Base-by-base conservation (phyloP, 2,329 filamentous ascomycete genomes). In the Apiospora pterosperma region DNA sequence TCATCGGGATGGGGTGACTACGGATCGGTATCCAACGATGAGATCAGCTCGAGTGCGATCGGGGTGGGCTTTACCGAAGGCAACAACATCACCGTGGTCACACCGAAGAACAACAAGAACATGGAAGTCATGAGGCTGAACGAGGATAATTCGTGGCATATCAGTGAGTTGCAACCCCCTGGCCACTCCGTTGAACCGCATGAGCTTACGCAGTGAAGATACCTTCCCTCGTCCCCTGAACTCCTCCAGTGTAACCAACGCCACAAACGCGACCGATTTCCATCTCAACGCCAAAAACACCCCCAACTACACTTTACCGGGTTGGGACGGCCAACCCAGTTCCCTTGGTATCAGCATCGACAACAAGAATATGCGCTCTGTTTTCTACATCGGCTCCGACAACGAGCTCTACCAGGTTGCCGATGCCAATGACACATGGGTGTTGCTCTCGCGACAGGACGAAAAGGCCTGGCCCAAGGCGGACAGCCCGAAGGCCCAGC, bases 311-410 rank as follows among this genome's bases (percentile, higher is more conserved):
- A 72, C 63, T 4, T 70, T 79, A 7, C 69, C 74, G 7, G 69
- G 70, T 5, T 78, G 75, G 73, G 68, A 72, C 58, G 76, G 76
- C 61, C 73, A 64, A 11, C 68, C 73, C 4, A 64, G 66, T 10
- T 42, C 69, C 21, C 42, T 79, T 25, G 76, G 71, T 39, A 42
- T 77, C n/a, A 70, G 67, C 63, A 68, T 74, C 48, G 73, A 78
- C 69, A 67, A 61, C 14, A 61, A 65, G 6, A 69, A 64, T 60
- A 73, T 72, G 11, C 75, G 73, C 31, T 73, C 66, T 64, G 58
- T 79, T 48, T 79, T 75, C 71, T 80, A 79, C 67, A 71, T 79
- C 59, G 78, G 77, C 64, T 74, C 72, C 28, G 78, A 80, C 70
- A 66, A 65, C 31, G 69, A 68, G 59, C 69, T 80, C n/a, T 70